Conservation (phyloP, 2,329 filamentous ascomycete species). For the Aurifilum marmelostoma region DNA sequence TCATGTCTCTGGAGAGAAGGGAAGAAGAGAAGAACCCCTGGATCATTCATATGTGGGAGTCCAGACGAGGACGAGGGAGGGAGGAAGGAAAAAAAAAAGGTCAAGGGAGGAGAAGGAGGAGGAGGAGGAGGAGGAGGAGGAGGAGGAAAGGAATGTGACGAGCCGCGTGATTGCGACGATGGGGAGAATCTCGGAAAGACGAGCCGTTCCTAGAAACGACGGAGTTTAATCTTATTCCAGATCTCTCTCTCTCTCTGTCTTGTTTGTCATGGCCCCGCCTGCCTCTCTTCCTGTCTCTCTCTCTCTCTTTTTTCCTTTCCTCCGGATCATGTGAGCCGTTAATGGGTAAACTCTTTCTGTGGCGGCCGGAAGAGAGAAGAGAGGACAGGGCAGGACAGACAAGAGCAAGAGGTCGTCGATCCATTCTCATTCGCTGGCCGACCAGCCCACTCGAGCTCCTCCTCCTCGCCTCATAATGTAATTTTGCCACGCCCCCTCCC, state of each 20-base stretch:
- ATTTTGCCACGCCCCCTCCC: constrained; percentile 10
- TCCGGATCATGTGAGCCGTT: constrained; percentile 1
- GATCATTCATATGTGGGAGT: not conserved
- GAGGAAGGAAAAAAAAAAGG: not conserved
- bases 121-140: not conserved
- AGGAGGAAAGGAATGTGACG: not conserved
- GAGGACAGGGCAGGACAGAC: not conserved
- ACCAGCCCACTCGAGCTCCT: constrained; percentile 15
- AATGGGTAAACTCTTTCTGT: not conserved
- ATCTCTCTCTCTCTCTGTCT: not conserved
- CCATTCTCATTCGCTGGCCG: constrained; percentile 18
- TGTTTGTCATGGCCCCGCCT: too few relatives aligned
- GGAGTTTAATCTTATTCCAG: constrained; percentile 5
- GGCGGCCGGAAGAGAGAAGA: not conserved
- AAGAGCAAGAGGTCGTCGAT: not conserved
- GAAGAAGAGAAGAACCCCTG: not conserved
- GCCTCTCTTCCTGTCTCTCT: not conserved
- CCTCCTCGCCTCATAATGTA: constrained; percentile 18
- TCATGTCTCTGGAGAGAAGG: not conserved
- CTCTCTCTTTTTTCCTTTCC: not conserved
- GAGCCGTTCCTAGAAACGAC: not conserved
- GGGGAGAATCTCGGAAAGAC: not conserved
- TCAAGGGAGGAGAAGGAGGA: not conserved
- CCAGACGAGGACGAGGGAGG: not conserved
- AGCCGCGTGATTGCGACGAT: constrained; percentile 3